Percentiles rank a stretch among this genome's conserved stretches.
Conservation (phyloP, 495 filamentous ascomycete species). For the Opeltia flavorubescens region DNA sequence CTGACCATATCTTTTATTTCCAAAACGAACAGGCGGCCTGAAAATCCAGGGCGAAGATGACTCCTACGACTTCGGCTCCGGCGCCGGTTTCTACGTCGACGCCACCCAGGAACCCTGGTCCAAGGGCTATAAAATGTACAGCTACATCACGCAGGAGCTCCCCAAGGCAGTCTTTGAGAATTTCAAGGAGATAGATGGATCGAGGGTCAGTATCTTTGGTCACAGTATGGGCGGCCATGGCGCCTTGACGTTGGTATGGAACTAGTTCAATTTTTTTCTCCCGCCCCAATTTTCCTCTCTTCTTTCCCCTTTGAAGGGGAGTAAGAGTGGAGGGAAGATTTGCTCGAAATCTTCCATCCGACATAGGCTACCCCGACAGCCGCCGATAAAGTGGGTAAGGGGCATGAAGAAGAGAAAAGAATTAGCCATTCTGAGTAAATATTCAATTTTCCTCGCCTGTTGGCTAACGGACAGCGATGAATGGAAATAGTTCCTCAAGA, state of each 20-base stretch:
- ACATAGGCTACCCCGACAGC: no score
- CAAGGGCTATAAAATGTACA: slow-evolving; percentile 80
- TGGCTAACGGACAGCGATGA: background rate
- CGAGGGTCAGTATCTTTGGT: slow-evolving; percentile 66
- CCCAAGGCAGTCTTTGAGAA: slow-evolving; percentile 55
- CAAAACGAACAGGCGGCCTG: slow-evolving; percentile 57
- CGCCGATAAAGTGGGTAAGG: no score
- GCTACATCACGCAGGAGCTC: slow-evolving; percentile 72
- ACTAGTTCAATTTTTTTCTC: background rate
- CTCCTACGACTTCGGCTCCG: slow-evolving; percentile 76
- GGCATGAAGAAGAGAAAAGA: no score
- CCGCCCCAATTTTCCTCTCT: no score
- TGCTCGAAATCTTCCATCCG: no score
- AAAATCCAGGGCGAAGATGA: slow-evolving; percentile 71
- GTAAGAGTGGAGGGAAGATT: no score
- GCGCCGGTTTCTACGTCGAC: slow-evolving; percentile 90
- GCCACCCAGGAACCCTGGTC: slow-evolving; percentile 63
- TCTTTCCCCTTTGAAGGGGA: slow-evolving; percentile 1
- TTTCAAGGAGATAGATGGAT: slow-evolving; percentile 51
- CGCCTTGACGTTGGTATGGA: slow-evolving; percentile 61
- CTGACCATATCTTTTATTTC: no score
- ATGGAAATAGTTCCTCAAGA: slow-evolving; percentile 54
- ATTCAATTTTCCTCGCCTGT: background rate
- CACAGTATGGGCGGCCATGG: slow-evolving; percentile 97
- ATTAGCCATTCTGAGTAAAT: background rate